A percentile compares a stretch with the other conserved stretches of the same genome.
These are phyloP conservation scores for Podospora pseudopauciseta DNA, from an alignment of 495 filamentous ascomycete species.

Conservation along the genomic window DNA sequence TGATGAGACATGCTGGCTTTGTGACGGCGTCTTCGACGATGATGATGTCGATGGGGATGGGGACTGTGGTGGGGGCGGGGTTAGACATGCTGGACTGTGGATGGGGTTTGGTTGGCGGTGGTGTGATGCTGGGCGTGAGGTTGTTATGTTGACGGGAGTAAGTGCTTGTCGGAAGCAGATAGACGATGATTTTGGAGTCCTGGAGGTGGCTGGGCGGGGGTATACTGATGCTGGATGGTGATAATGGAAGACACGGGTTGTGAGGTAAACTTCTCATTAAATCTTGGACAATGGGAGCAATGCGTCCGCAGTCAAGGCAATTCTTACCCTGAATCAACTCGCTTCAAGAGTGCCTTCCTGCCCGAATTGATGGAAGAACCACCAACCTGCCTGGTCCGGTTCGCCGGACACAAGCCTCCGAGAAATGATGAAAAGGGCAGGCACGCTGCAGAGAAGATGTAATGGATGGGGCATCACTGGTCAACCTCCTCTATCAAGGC, in stretches of 20 bases:
- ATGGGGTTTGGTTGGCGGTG: too few relatives aligned
- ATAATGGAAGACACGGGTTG: too few relatives aligned
- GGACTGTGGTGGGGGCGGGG: background rate
- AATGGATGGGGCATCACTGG: background rate
- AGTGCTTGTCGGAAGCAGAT: too few relatives aligned
- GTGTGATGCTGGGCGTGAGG: too few relatives aligned
- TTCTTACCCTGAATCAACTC: too few relatives aligned
- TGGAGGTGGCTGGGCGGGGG: too few relatives aligned
- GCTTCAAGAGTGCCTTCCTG: background rate
- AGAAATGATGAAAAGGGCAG: background rate
- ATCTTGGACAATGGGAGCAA: too few relatives aligned
- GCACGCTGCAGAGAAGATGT: background rate
- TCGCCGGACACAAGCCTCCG: background rate
- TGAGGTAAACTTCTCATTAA: too few relatives aligned
- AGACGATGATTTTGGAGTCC: too few relatives aligned
- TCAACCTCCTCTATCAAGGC: background rate
- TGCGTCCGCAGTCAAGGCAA: too few relatives aligned
- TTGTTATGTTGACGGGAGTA: too few relatives aligned
- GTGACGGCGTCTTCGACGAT: background rate
- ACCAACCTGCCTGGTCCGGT: background rate
- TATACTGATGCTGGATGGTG: too few relatives aligned
- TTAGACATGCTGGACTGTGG: background rate
- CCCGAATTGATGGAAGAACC: background rate
- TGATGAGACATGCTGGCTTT: background rate
- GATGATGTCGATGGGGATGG: background rate